phyloP scores from a whole-genome alignment of 441 rosid species.

The Syzygium syzygioides region DNA sequence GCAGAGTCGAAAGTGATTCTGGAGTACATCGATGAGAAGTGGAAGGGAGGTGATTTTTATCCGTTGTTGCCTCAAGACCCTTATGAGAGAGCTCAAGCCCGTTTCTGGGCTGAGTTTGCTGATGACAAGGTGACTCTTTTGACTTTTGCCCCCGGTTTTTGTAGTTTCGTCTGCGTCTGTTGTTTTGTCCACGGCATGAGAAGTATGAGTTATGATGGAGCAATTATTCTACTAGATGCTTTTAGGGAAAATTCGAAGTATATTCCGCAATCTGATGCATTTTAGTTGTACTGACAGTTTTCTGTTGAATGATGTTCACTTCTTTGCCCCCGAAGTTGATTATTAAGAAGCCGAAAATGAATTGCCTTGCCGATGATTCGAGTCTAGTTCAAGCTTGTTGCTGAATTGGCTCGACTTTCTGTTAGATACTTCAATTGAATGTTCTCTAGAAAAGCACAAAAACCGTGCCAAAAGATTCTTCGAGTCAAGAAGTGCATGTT shows the following conservation, averaged over 20 bases:
- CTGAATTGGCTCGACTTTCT: neutral
- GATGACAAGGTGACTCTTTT: neutral
- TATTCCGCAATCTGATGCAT: neutral
- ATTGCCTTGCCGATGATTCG: neutral
- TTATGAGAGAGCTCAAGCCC: neutral
- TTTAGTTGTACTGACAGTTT: no score
- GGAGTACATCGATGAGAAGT: neutral
- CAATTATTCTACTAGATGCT: neutral
- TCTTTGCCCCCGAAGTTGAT: neutral
- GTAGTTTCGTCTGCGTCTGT: neutral
- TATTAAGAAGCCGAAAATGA: neutral
- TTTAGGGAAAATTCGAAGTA: neutral
- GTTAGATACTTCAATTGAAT: neutral
- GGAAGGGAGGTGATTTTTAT: neutral
- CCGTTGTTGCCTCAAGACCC: neutral
- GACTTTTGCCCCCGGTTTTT: no score
- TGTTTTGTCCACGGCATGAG: neutral
- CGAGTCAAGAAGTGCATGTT: neutral
- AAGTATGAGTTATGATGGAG: neutral
- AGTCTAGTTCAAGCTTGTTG: neutral
- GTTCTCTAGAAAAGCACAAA: neutral
- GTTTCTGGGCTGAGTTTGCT: neutral
- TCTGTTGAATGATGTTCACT: neutral
- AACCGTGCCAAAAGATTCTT: neutral
- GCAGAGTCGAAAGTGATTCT: neutral